Evolutionary conservation across 2,329 filamentous ascomycete species (phyloP).

Genomic region (Pestalotiopsis sp.): DNA sequence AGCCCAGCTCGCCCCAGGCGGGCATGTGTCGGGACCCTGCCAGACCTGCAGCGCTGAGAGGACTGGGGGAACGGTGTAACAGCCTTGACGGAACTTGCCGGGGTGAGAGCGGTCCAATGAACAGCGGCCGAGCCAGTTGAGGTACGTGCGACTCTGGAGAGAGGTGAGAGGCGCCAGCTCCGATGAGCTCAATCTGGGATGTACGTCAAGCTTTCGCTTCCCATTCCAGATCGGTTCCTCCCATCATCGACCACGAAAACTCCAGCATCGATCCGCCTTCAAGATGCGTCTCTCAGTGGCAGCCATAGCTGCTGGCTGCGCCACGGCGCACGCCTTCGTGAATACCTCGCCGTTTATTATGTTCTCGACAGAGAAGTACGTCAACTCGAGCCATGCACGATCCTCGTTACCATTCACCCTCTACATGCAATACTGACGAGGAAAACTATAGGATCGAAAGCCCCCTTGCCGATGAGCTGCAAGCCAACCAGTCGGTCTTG

Average conservation of each 20-base stretch:
- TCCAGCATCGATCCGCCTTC: background rate
- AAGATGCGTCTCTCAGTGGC: conserved; percentile 56
- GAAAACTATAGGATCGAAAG: background rate
- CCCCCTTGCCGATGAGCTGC: conserved; percentile 36
- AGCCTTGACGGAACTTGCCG: conserved; percentile 9
- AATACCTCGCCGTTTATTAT: conserved; percentile 89
- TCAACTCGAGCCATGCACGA: conserved; percentile 4
- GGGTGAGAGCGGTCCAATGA: background rate
- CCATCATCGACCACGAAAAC: background rate
- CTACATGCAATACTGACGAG: conserved; percentile 14
- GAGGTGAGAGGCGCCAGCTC: background rate
- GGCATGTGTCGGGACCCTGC: background rate
- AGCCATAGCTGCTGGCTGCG: conserved; percentile 54
- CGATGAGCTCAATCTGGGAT: conserved; percentile 8
- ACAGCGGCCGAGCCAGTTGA: background rate
- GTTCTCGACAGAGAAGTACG: conserved; percentile 81
- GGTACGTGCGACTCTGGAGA: background rate
- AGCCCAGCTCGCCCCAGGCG: background rate
- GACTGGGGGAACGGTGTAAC: background rate
- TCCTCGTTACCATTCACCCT: background rate
- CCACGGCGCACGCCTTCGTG: conserved; percentile 69
- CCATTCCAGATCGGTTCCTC: background rate
- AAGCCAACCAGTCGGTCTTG: conserved; percentile 46
- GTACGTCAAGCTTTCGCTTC: conserved; percentile 8
- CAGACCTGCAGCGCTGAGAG: background rate